Base-by-base conservation (phyloP, 495 filamentous ascomycete species). In the Patellaria atrata region DNA sequence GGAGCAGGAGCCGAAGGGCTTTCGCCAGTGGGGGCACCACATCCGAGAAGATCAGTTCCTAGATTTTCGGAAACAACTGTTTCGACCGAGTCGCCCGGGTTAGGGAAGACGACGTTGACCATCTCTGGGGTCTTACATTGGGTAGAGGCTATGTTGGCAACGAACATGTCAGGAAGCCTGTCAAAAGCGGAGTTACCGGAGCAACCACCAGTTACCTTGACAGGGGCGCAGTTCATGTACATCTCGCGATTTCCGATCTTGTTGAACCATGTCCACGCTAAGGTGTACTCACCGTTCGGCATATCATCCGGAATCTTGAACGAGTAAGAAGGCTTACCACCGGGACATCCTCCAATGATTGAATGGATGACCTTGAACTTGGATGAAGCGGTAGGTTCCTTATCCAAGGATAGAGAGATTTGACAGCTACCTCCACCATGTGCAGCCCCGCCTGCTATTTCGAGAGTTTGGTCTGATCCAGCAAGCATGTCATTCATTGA, bases 371-470 rank as follows among this genome's bases (percentile, higher is more conserved):
- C 81, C 53, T 83, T 75, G 60, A 71, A 92, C 0, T 56, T 64
- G 44, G 73, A 69, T 36, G 63, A 60, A 30, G 58, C 60, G 33
- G 54, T 72, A 2, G 77, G 76, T 2, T 60, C 44, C 8, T 58
- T 52, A 48, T 91, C 82, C 42, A 78, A 77, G 5, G 83, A 80
- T 45, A 93, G 64, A 0, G 75, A 68, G 17, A 94, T 51, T 51
- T 94, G 86, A 54, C 84, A 92, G 2, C 79, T 84, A 3, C 86
- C 86, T 27, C 86, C 86, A 19, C 77, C 77, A 53, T 92, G 83
- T 6, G 71, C 70, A 0, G 84, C 85, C 6, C 54, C 52, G 0
- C 77, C 77, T 0, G 52, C 59, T 48, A 82, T 74, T n/a, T 48
- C 46, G 5, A 82, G 51, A 0, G 47, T 41, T 42, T 73, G 68